Base-by-base conservation (phyloP, 108 stramenopile species). In the Fistulifera solaris region DNA sequence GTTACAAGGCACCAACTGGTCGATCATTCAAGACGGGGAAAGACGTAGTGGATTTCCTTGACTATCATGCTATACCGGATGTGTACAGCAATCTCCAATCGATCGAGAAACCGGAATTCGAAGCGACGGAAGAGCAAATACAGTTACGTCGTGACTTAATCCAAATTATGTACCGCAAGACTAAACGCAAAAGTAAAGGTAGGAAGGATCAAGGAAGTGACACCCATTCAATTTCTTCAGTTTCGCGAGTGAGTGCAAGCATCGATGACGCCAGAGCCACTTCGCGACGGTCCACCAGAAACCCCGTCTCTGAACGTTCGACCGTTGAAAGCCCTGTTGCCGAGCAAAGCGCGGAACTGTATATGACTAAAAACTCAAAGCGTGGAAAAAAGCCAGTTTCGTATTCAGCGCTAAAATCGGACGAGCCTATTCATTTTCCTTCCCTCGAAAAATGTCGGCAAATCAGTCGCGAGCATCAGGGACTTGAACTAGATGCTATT, bases 101-200 rank as follows among this genome's bases (percentile, higher is more conserved):
- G 7, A 21, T 45, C 11, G 21, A 4, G 7, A 45, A 45, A 19
- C 3, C 16, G 21, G 44, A 11, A 19, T 8, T 40, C 21, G 19
- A 45, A 45, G 21, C 44, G 21, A 45, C 16, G 4, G 44, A 45
- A 45, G 44, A 45, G 21, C 19, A 21, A 45, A 45, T 40, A 21
- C 3, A 45, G 21, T 19, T 45, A 6, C 44, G 44, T 4, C 11
- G 4, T 17, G 19, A 45, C 6, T 17, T 21, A 11, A 17, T 45
- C 19, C 4, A 21, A 21, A 4, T 45, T 4, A 45, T 45, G 44
- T 11, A 19, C 21, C 19, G 11, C 4, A 45, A 45, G 16, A 45
- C 44, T 3, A 45, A 45, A 21, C 19, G 21, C 3, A 21, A 45
- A 11, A 3, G 16, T 17, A 17, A 45, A 45, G 21, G 19, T 4